Evolutionary conservation across 768 basidiomycete species (phyloP).

Genomic region (Hysterangium stoloniferum): DNA sequence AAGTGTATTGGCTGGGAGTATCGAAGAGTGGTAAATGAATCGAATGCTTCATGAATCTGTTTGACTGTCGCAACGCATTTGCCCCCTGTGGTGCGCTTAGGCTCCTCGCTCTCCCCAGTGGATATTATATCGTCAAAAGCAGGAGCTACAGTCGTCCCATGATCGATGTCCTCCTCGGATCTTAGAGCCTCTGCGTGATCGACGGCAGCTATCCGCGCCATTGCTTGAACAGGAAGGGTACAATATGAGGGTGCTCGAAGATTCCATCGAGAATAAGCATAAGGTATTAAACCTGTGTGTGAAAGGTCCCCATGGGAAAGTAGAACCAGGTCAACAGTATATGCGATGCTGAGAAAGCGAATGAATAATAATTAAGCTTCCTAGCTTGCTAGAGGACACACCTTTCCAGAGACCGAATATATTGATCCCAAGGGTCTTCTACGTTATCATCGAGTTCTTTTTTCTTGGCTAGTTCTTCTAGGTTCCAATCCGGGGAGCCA

Average conservation of each 20-base stretch:
- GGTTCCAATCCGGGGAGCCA: slow-evolving; percentile 83
- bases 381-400: slow-evolving; percentile 30
- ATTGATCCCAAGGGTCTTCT: slow-evolving; percentile 48
- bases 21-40: slow-evolving; percentile 82
- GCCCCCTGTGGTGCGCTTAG: slow-evolving; percentile 28
- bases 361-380: not conserved
- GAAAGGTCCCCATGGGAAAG: slow-evolving; percentile 89
- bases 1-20: slow-evolving; percentile 96
- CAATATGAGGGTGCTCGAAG: slow-evolving; percentile 89
- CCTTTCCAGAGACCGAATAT: slow-evolving; percentile 62
- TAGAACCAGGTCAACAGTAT: slow-evolving; percentile 81
- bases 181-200: slow-evolving; percentile 82
- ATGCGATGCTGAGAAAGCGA: slow-evolving; percentile 48
- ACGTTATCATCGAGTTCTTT: slow-evolving; percentile 24
- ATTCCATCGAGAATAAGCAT: slow-evolving; percentile 81
- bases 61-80: slow-evolving; percentile 70
- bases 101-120: slow-evolving; percentile 22
- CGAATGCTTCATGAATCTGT: slow-evolving; percentile 90
- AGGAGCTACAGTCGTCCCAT: slow-evolving; percentile 21
- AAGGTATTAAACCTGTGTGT: slow-evolving; percentile 89
- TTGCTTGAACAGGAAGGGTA: slow-evolving; percentile 91
- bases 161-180: slow-evolving; percentile 65
- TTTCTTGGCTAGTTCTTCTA: slow-evolving; percentile 37
- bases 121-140: slow-evolving; percentile 17
- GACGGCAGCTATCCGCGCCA: slow-evolving; percentile 84